Base-by-base conservation (phyloP, 169 alveolate genomes). In the Plasmodium yoelii region DNA sequence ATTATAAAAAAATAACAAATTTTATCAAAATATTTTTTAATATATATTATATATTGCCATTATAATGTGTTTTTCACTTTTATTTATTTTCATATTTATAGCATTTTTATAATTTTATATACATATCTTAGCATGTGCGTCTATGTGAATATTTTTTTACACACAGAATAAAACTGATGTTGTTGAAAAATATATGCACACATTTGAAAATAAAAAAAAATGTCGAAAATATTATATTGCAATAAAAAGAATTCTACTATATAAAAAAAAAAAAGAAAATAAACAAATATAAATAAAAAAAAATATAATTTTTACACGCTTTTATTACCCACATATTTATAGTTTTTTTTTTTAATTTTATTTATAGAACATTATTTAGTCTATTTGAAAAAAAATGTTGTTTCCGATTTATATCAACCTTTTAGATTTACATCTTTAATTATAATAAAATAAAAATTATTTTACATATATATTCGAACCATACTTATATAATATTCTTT, bases 181-280 rank as follows among this genome's bases (percentile, higher is more conserved):
- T 77, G 49, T 63, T 51, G 59, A 28, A 75, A 28, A 46, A 28
- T 75, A 75, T 56, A 75, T 75, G 88, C 88, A 63, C 88, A 75
- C 88, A 75, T 77, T 34, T 75, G 24, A 42, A 22, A 49, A 57
- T 49, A 59, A 73, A 42, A 73, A 46, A 75, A 75, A 75, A 75
- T 57, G 71, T 63, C 70, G 71, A 56, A 34, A 75, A 24, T 42
- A 69, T 47, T 15, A 51, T 15, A 51, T 12, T 51, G 9, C 22
- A 51, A 51, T 12, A 51, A 51, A 51, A 51, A 51, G 18, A 12
- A 51, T 22, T 22, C 26, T 22, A 22, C 26, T 22, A 22, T 22
- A 22, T 22, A 22, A 22, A 22, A 22, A 22, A 22, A 22, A 22
- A 22, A 22, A 51, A 51, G 59, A 12, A 51, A 51, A 51, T 0